phyloP scores from a whole-genome alignment of 345 rosid genomes.

The Populus davidiana region DNA sequence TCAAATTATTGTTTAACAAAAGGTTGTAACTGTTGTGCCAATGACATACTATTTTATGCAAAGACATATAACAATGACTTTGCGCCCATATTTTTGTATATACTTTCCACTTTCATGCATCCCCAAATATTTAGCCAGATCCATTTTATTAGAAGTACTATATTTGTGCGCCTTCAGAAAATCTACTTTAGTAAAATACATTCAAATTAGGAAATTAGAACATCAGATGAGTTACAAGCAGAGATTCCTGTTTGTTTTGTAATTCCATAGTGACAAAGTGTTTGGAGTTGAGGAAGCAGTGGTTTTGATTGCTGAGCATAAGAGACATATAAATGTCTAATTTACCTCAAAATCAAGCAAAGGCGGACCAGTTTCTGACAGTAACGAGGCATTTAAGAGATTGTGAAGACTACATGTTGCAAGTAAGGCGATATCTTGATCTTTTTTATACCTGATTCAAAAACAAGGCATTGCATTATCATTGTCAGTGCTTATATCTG shows the following conservation, averaged over 20 bases:
- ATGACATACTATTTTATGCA: neutral
- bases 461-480: slow-evolving; percentile 12
- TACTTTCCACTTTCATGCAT: neutral
- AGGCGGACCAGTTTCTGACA: slow-evolving; percentile 93
- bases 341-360: slow-evolving; percentile 94
- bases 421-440: slow-evolving; percentile 72
- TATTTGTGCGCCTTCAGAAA: neutral
- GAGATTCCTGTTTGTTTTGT: no score
- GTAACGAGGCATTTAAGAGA: slow-evolving; percentile 66
- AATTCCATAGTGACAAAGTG: no score
- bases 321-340: neutral
- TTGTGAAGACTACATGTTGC: slow-evolving; percentile 84
- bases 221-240: neutral
- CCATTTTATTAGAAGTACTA: neutral
- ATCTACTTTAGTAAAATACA: neutral
- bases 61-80: neutral
- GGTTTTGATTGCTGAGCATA: neutral
- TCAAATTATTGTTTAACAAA: neutral
- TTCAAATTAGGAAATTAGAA: neutral
- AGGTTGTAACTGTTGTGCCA: neutral
- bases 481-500: neutral
- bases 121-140: neutral
- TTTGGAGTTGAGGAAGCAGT: no score
- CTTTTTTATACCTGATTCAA: slow-evolving; percentile 69
- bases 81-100: neutral